These are phyloP conservation scores for Jacaranda copaia DNA, from an alignment of 257 asterid genomes.

Conservation along the genomic window DNA sequence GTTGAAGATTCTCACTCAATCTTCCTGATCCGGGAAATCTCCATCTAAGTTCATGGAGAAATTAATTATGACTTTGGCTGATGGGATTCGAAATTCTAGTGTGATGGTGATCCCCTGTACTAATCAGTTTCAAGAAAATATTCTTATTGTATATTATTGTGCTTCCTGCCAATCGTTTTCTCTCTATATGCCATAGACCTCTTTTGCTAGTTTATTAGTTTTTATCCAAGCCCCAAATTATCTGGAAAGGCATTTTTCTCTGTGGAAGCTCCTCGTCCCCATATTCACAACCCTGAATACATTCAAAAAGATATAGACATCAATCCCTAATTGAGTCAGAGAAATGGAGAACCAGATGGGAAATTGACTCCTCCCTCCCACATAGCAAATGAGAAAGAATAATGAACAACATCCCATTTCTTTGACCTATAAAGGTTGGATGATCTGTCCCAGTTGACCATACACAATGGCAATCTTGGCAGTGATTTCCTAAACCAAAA, in stretches of 20 bases:
- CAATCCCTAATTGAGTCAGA: background rate
- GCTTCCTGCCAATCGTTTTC: background rate
- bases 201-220: background rate
- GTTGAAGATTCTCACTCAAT: background rate
- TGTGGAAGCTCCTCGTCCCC: background rate
- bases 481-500: background rate
- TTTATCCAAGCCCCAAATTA: background rate
- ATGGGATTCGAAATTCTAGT: background rate
- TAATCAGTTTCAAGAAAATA: background rate
- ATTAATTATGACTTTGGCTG: conserved; percentile 17
- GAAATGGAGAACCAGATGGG: background rate
- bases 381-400: background rate
- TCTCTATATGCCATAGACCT: background rate
- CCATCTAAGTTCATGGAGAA: conserved; percentile 4
- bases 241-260: background rate
- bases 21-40: background rate
- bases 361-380: background rate
- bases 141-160: background rate
- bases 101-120: background rate
- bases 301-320: background rate
- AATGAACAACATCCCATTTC: background rate
- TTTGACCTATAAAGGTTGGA: background rate
- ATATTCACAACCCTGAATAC: background rate
- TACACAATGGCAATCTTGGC: background rate
- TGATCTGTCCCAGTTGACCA: background rate